phyloP scores from a whole-genome alignment of 2,329 filamentous ascomycete species.

The Nothophoma quercina region DNA sequence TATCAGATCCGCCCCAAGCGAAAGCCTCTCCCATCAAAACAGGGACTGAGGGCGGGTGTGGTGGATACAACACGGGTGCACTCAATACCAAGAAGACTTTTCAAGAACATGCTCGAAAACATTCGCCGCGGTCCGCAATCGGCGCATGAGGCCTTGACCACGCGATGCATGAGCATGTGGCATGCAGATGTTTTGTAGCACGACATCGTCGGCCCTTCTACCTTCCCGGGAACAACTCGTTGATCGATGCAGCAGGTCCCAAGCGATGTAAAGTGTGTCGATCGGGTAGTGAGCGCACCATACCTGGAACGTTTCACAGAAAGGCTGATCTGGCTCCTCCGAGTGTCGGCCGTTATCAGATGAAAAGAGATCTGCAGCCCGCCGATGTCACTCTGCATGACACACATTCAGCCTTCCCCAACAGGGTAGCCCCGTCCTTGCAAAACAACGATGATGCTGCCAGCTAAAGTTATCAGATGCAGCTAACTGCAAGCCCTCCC shows the following conservation, averaged over 20 bases:
- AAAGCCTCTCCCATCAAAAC: slow-evolving; percentile 13
- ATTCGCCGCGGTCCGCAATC: slow-evolving; percentile 13
- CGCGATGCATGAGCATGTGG: slow-evolving; percentile 10
- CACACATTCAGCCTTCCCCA: slow-evolving; percentile 19
- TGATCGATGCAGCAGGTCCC: slow-evolving; percentile 17
- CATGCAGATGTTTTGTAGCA: slow-evolving; percentile 10
- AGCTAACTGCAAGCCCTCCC: slow-evolving; percentile 22
- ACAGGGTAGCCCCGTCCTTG: slow-evolving; percentile 30
- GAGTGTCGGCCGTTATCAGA: slow-evolving; percentile 45
- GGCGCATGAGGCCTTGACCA: slow-evolving; percentile 6
- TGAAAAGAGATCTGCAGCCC: slow-evolving; percentile 28
- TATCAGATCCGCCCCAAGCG: slow-evolving; percentile 39
- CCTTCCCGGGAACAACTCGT: slow-evolving; percentile 8
- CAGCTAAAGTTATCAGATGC: slow-evolving; percentile 46
- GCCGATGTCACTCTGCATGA: slow-evolving; percentile 37
- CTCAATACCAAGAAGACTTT: neutral
- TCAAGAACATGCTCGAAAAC: neutral
- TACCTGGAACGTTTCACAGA: neutral
- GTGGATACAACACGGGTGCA: too few species aligned
- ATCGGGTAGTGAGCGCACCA: slow-evolving; percentile 3
- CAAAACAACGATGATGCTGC: slow-evolving; percentile 13
- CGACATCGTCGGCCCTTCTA: slow-evolving; percentile 19
- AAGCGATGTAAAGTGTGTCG: slow-evolving; percentile 14
- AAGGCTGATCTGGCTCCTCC: slow-evolving; percentile 22
- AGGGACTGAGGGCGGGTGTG: neutral